Conservation (phyloP, 164 flowering plant genomes). For the Berberis thunbergii region DNA sequence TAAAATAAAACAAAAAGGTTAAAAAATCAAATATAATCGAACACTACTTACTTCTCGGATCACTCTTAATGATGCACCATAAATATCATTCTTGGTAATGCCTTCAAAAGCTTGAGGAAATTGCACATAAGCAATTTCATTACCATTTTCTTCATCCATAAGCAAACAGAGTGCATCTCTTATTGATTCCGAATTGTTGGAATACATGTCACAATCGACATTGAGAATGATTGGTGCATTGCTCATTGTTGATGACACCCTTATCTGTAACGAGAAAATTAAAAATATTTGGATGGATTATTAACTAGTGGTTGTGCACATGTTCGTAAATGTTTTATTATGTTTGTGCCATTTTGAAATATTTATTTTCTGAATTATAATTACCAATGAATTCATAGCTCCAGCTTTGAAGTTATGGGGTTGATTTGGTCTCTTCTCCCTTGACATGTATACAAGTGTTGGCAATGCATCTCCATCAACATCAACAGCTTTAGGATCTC, state of each 20-base stretch:
- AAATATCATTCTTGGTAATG: not conserved
- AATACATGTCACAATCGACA: no score
- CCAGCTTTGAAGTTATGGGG: slow-evolving; percentile 29
- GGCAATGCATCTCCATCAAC: no score
- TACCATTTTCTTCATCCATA: not conserved
- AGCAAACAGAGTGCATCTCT: not conserved
- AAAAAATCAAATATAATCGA: not conserved
- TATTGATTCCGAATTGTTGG: not conserved
- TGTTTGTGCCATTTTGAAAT: no score
- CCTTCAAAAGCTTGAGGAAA: not conserved
- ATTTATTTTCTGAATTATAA: not conserved
- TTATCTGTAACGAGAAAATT: slow-evolving; percentile 24
- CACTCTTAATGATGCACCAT: slow-evolving; percentile 10
- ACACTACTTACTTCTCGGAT: not conserved
- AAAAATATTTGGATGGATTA: not conserved
- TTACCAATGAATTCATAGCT: slow-evolving; percentile 28
- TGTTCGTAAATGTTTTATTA: no score
- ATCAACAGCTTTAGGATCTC: no score
- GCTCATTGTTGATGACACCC: slow-evolving; percentile 61
- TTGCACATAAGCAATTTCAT: not conserved
- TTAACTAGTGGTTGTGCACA: no score
- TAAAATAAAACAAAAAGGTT: not conserved
- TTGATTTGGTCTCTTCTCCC: slow-evolving; percentile 27
- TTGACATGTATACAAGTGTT: not conserved
- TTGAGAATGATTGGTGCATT: slow-evolving; percentile 14